A percentile compares a stretch with the other conserved stretches of the same genome.
These are phyloP conservation scores for Phytophthora citrophthora DNA, from an alignment of 352 stramenopile species.

Conservation along the genomic window DNA sequence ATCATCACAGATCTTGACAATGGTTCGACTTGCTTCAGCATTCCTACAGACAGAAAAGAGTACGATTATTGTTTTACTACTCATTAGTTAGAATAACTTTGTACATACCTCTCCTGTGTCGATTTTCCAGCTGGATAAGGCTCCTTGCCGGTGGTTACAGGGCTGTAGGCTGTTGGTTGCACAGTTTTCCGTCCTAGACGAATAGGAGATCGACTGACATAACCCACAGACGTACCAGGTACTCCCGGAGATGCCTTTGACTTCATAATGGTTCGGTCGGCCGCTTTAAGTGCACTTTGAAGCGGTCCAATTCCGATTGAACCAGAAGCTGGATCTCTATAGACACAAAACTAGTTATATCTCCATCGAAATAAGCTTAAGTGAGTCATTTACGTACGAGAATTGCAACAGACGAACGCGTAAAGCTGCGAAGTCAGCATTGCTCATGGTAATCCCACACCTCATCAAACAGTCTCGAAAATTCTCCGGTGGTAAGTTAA, in stretches of 20 bases:
- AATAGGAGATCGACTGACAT: slow-evolving; percentile 55
- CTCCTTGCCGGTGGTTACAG: slow-evolving; percentile 11
- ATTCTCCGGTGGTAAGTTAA: slow-evolving; percentile 54
- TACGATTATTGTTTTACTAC: background rate
- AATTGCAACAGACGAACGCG: slow-evolving; percentile 66
- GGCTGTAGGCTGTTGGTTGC: slow-evolving; percentile 32
- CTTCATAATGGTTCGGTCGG: slow-evolving; percentile 55
- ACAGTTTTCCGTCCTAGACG: slow-evolving; percentile 69
- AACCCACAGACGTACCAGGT: slow-evolving; percentile 28
- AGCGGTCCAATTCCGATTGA: slow-evolving; percentile 50
- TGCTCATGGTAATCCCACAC: slow-evolving; percentile 69
- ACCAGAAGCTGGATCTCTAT: slow-evolving; percentile 59
- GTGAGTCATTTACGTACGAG: slow-evolving; percentile 40
- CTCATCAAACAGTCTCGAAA: slow-evolving; percentile 70
- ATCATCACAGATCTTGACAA: slow-evolving; percentile 76
- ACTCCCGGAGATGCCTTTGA: slow-evolving; percentile 31
- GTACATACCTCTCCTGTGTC: slow-evolving; percentile 62
- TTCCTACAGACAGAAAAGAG: slow-evolving; percentile 41
- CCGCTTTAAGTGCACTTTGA: slow-evolving; percentile 52
- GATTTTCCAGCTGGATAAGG: slow-evolving; percentile 70
- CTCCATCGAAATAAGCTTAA: too few relatives aligned
- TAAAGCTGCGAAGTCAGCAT: slow-evolving; percentile 71
- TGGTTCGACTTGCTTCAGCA: slow-evolving; percentile 63
- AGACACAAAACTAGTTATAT: background rate
- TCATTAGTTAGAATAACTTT: too few relatives aligned